These are phyloP conservation scores for Wallemia ichthyophaga DNA, from an alignment of 1,284 basidiomycete species.

Conservation along the genomic window DNA sequence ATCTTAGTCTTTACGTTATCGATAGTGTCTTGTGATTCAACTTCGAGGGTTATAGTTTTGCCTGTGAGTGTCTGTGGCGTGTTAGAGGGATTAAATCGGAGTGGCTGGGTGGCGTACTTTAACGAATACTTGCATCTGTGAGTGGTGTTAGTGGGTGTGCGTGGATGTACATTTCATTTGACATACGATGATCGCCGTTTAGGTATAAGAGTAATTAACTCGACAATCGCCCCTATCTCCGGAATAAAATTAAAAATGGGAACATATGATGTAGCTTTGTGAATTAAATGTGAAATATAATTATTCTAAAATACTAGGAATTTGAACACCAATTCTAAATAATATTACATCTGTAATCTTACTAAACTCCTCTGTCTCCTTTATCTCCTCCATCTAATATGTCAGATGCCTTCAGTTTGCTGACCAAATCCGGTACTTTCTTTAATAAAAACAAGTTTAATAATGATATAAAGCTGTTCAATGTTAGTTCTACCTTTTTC, in stretches of 20 bases:
- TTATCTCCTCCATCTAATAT: too few species aligned
- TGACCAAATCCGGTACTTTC: background rate
- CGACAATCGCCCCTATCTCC: background rate
- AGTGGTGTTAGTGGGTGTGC: background rate
- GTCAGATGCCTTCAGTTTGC: background rate
- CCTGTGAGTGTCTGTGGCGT: constrained; percentile 3
- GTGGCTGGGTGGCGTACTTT: constrained; percentile 37
- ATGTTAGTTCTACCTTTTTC: background rate
- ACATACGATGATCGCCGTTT: background rate
- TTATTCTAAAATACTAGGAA: too few species aligned
- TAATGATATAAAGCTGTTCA: background rate
- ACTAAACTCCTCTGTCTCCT: too few species aligned
- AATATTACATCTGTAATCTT: too few species aligned
- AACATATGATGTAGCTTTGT: background rate
- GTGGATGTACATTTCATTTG: background rate
- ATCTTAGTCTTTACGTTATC: constrained; percentile 95
- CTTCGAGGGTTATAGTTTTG: constrained; percentile 16
- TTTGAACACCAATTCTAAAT: too few species aligned
- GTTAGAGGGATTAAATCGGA: background rate
- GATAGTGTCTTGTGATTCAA: constrained; percentile 41
- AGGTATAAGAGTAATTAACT: background rate
- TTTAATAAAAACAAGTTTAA: background rate
- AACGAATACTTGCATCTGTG: constrained; percentile 64
- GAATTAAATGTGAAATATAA: too few species aligned
- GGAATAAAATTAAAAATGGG: background rate